Base-by-base conservation (phyloP, 345 rosid species). In the Rhodamnia argentea region DNA sequence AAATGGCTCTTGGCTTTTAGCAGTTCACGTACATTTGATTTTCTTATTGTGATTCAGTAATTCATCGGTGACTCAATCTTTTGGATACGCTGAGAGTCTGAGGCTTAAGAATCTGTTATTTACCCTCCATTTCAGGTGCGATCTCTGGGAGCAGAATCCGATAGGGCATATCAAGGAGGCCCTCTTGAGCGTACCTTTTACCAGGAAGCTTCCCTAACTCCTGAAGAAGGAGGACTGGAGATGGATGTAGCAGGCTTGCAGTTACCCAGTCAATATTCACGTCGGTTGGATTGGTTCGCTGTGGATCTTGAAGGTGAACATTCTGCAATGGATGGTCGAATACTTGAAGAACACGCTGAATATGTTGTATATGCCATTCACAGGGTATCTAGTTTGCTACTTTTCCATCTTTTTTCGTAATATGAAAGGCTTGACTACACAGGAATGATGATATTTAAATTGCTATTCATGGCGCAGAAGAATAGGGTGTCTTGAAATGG, bases 291-390 rank as follows among this genome's bases (percentile, higher is more conserved):
- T 82, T 97, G 99, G 99, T 96, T 97, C 90, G 92, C 98, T 55
- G 99, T 96, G 88, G 99, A 97, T 93, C 99, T 97, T 89, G 99
- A 94, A 95, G 99, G 99, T 90, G 99, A 97, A 92, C 98, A 95
- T 92, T 97, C 99, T 87, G 99, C 99, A 86, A 97, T 97, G 99
- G 99, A 96, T 92, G 98, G 97, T 87, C 97, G 88, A 88, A 95
- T 97, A 88, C 98, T 97, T 84, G 95, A 97, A 92, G 99, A 97
- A 87, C 99, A 97, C 90, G 88, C 98, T 55, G 99, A 97, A 92
- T 97, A 96, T 93, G 99, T 97, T 88, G 98, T 97, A 27, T 92
- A 97, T 92, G 98, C 99, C 91, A 94, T 97, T 88, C 96, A 97
- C 86, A 92, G 93, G 99, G 99, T 97, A 94, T 87, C 78, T 29